These are phyloP conservation scores for Daldinia concentrica DNA, from an alignment of 495 filamentous ascomycete species.

Conservation along the genomic window DNA sequence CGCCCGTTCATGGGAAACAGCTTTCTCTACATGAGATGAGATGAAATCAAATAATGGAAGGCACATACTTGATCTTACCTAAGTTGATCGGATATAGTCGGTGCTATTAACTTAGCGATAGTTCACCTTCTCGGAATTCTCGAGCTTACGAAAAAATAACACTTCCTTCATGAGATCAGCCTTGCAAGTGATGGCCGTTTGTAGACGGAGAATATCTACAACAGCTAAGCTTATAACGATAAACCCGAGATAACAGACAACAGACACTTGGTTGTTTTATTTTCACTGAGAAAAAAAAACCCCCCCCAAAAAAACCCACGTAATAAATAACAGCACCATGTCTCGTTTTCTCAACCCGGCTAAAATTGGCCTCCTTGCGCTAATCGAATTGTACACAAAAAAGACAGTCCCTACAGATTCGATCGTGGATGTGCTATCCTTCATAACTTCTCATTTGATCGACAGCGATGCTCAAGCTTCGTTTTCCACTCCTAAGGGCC, in stretches of 20 bases:
- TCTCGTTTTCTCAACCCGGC: conserved; percentile 84
- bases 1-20: background rate
- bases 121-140: background rate
- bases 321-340: conserved; percentile 56
- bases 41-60: background rate
- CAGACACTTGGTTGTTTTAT: background rate
- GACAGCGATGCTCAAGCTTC: conserved; percentile 48
- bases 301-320: background rate
- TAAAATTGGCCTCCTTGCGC: conserved; percentile 81
- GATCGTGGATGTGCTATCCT: conserved; percentile 84
- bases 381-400: conserved; percentile 82
- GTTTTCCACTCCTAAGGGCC: conserved; percentile 31
- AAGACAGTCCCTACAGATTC: conserved; percentile 76
- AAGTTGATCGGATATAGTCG: background rate
- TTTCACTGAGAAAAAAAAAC: background rate
- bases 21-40: background rate
- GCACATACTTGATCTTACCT: background rate
- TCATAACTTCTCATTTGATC: conserved; percentile 79
- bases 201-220: conserved; percentile 1
- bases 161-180: conserved; percentile 21
- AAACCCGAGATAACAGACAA: conserved; percentile 5
- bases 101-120: background rate
- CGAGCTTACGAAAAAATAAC: background rate
- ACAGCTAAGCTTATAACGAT: background rate
- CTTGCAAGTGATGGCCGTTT: conserved; percentile 25